Base-by-base conservation (phyloP, 768 basidiomycete genomes). In the Boletus vermiculosoides region DNA sequence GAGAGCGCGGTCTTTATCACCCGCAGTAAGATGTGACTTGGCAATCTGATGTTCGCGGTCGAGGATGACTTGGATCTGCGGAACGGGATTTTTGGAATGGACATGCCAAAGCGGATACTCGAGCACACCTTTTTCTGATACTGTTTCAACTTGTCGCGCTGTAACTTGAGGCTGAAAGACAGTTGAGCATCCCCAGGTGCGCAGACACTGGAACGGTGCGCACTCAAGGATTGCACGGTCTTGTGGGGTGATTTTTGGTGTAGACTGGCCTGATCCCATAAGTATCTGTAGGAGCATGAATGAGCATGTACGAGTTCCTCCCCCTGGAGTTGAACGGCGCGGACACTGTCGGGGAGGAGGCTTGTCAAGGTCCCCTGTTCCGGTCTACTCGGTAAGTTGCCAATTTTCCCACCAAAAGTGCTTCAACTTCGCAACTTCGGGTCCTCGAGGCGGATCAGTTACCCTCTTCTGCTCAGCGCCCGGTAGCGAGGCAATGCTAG, bases 171-270 rank as follows among this genome's bases (percentile, higher is more conserved):
- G 70, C 96, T 98, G 71, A 31, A 68, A 50, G 52, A 18, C 28
- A 18, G 59, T 58, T 64, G 62, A 64, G 50, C 52, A 28, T 70
- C 52, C 61, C 57, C 59, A 59, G 47, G 50, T 52, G 12, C 37
- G 63, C 37, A 52, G 50, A 63, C 48, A 55, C 53, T 50, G 56
- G 58, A 55, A 56, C 54, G 30, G 63, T 23, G 81, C 91, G 71
- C 61, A 98, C 96, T 98, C 96, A 58, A 99, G 82, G 59, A 99
- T 90, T 44, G 97, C 96, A 61, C 88, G 84, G 73, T 99, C 97
- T 68, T 95, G 95, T 30, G 84, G 77, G 20, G 97, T 98, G 60
- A 99, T 85, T 78, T 91, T 97, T 47, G 92, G 93, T 34, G 80
- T 73, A 37, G 90, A 91, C 71, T 90, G 87, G 62, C 77, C 82